Evolutionary conservation across 1,139 yeast genomes (phyloP).

Genomic region (Saccharomyces hybrid): DNA sequence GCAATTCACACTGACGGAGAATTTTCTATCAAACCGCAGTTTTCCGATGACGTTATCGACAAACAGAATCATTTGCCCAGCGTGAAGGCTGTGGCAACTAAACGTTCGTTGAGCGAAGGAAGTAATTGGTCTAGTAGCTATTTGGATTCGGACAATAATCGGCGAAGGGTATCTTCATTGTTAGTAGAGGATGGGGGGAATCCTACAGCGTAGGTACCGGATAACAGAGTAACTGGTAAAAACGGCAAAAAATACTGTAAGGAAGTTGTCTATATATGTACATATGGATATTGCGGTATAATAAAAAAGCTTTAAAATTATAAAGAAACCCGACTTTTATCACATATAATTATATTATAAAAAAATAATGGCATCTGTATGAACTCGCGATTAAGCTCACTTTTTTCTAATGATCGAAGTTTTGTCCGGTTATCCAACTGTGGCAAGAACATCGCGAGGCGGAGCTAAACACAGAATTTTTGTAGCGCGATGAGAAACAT

Average conservation of each 20-base stretch:
- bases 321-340: too few species aligned
- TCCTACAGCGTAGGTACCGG: background rate
- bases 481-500: background rate
- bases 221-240: constrained; percentile 26
- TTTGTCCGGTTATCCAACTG: background rate
- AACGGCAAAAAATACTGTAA: constrained; percentile 27
- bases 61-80: constrained; percentile 5
- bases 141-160: constrained; percentile 8
- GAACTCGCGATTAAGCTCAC: background rate
- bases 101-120: constrained; percentile 17
- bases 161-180: background rate
- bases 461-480: background rate
- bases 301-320: background rate
- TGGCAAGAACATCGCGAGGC: background rate
- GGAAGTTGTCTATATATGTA: constrained; percentile 6
- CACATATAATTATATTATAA: too few species aligned
- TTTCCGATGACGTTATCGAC: constrained; percentile 1
- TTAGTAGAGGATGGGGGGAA: background rate
- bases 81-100: constrained; percentile 1
- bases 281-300: background rate
- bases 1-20: constrained; percentile 13
- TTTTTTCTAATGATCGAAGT: background rate
- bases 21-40: constrained; percentile 8
- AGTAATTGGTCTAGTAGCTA: constrained; percentile 21
- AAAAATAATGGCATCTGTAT: background rate